Evolutionary conservation across 2,329 filamentous ascomycete genomes (phyloP).

Genomic region (Aureobasidium sp.): DNA sequence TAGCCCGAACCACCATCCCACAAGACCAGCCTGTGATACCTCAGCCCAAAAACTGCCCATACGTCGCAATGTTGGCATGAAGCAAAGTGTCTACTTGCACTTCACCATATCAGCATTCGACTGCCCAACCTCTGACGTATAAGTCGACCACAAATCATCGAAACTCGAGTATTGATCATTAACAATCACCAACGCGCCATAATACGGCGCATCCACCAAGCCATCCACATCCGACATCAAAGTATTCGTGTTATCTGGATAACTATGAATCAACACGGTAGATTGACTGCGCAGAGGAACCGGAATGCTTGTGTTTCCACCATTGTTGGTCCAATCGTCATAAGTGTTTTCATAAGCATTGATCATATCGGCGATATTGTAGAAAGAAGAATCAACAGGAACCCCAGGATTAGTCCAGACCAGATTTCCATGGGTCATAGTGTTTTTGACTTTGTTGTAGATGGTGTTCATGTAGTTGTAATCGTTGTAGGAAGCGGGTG

Average conservation of each 20-base stretch:
- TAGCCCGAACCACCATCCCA: too few relatives aligned
- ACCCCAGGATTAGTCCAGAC: constrained; percentile 19
- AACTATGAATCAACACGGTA: constrained; percentile 17
- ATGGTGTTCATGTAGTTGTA: constrained; percentile 17
- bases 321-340: constrained; percentile 12
- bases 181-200: background rate
- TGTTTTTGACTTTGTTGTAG: constrained; percentile 12
- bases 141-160: background rate
- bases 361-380: constrained; percentile 18
- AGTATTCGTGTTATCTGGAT: background rate
- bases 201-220: background rate
- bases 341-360: constrained; percentile 18
- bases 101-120: background rate
- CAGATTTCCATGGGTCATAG: constrained; percentile 13
- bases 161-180: constrained; percentile 1
- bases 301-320: constrained; percentile 12
- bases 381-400: constrained; percentile 16
- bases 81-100: background rate
- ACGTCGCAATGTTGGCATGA: too few relatives aligned
- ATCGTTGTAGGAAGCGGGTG: constrained; percentile 15
- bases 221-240: background rate
- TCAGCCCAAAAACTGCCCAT: too few relatives aligned
- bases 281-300: constrained; percentile 8
- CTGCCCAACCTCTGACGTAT: background rate
- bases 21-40: background rate